Base-by-base conservation (phyloP, 257 asterid genomes). In the Plantago ovata region DNA sequence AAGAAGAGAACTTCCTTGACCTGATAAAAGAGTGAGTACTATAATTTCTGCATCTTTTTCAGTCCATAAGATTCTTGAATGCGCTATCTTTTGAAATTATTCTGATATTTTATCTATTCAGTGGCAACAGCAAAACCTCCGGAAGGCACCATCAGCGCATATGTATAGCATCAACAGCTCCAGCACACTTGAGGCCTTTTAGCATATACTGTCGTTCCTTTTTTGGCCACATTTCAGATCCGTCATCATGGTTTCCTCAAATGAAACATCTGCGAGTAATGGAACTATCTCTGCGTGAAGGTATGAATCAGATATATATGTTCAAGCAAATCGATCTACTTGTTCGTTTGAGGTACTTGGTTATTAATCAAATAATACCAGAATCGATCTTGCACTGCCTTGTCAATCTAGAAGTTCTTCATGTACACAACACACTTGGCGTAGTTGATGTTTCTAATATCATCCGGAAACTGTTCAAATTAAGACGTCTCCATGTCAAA, bases 361-460 rank as follows among this genome's bases (percentile, higher is more conserved):
- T 42, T 33, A 6, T 60, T 10, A n/a, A 46, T 6, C 18, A 16
- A 22, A 14, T 11, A 10, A 48, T 72, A 48, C 68, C 64, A 0
- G 36, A 65, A 46, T 58, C 68, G 12, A 50, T 64, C 21, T 22
- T 33, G 59, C 62, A 13, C 38, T 6, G 39, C 50, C 64, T 67
- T 6, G 47, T 39, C 14, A 73, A 68, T 56, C 61, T 72, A 13
- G 73, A 76, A 54, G 62, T 56, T 65, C 60, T 65, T 20, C 3
- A 39, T 11, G 48, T 53, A 6, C 23, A 36, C 13, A 41, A 10
- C 22, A 18, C 0, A 20, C 1, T 13, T 33, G 24, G 22, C 5
- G 41, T 20, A 5, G 61, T 22, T 9, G 18, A 3, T 33, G 53
- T 58, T n/a, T 24, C 58, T 2, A 10, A 16, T 0, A 5, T 23